A percentile compares a stretch with the other conserved stretches of the same genome.
Conservation (phyloP, 495 filamentous ascomycete species). For the Aspergillus incahuasiensis region DNA sequence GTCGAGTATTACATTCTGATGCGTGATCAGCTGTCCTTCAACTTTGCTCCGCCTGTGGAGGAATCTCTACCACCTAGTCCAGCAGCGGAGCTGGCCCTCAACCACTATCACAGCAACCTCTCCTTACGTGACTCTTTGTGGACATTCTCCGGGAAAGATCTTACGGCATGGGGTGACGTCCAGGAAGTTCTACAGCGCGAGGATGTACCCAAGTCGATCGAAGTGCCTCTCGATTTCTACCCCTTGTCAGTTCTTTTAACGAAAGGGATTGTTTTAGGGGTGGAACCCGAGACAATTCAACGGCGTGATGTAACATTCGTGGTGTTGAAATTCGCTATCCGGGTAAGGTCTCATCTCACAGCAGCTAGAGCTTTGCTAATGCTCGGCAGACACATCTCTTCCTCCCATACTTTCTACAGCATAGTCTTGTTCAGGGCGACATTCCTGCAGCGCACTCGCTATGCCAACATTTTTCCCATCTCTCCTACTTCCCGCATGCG, state of each 20-base stretch:
- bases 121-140: constrained; percentile 84
- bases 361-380: constrained; percentile 15
- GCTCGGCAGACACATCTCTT: constrained; percentile 74
- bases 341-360: constrained; percentile 41
- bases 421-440: constrained; percentile 67
- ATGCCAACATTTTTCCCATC: constrained; percentile 73
- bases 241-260: constrained; percentile 79
- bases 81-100: constrained; percentile 43
- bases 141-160: constrained; percentile 81
- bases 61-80: constrained; percentile 50
- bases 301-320: constrained; percentile 85
- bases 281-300: constrained; percentile 89
- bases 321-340: constrained; percentile 75
- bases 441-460: constrained; percentile 69
- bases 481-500: constrained; percentile 88
- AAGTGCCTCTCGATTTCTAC: constrained; percentile 78
- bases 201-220: constrained; percentile 39
- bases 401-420: constrained; percentile 77
- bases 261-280: constrained; percentile 83
- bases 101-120: constrained; percentile 37
- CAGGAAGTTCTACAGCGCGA: constrained; percentile 69
- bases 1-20: constrained; percentile 93
- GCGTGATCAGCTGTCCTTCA: constrained; percentile 70
- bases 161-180: constrained; percentile 86
- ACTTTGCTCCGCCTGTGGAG: constrained; percentile 35